Base-by-base conservation (phyloP, 176 grass and related monocot species). In the Cymbopogon citratus region DNA sequence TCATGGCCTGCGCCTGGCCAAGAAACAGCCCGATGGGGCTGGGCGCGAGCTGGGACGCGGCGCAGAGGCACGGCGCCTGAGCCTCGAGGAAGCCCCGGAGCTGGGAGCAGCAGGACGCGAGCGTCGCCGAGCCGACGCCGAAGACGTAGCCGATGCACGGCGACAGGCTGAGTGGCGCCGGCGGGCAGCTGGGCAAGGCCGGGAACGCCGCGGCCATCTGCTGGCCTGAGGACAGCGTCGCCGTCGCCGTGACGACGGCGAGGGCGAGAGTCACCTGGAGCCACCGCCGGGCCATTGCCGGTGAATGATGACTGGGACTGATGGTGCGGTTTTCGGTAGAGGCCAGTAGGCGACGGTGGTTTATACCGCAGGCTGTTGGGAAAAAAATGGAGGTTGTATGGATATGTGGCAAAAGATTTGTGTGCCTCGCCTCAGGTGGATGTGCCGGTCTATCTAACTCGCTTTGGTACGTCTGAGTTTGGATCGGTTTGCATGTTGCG, bases 1-100 rank as follows among this genome's bases (percentile, higher is more conserved):
- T 72, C 36, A 89, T 12, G 79, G 71, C 66, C 87, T 92, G 95
- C n/a, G 86, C 91, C 75, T 94, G 95, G 74, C 91, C 86, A 60
- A 92, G 68, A 66, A 91, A 13, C 27, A 87, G 33, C 2, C 92
- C 92, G 43, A 98, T 33, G 8, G 86, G 67, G 61, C 62, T 45
- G 19, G 74, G 82, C 27, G 90, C 90, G 71, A 85, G 73, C 82
- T 81, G 83, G 57, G 91, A 70, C 38, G 85, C 57, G 23, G 84
- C 69, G 88, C 95, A 98, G 24, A 94, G 69, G 90, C 95, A 98
- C 0, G 88, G 95, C 1, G 73, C 77, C 84, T 98, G 92, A 2
- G 85, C 85, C 60, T 76, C 19, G 18, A 91, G 59, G 46, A 98
- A 81, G 45, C 36, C 59, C 54, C 76, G 51, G 35, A 98, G 35